These are phyloP conservation scores for Penicillium silybi DNA, from an alignment of 495 filamentous ascomycete genomes.

Conservation along the genomic window DNA sequence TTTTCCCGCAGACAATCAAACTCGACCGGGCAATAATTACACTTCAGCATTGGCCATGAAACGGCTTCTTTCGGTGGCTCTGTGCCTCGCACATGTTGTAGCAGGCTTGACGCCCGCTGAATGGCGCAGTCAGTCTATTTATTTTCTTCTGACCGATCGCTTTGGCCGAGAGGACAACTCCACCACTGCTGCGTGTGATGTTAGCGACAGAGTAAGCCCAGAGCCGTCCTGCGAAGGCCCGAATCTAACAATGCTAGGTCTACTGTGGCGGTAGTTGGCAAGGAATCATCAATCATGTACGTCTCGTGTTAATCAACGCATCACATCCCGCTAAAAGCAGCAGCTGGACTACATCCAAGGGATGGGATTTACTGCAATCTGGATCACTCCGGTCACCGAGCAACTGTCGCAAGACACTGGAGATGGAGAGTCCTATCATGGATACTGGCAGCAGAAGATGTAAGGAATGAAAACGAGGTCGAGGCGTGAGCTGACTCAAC, in stretches of 20 bases:
- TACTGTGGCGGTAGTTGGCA: constrained; percentile 77
- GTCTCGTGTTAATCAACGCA: constrained; percentile 3
- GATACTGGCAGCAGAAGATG: constrained; percentile 73
- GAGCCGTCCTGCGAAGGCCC: too few species aligned
- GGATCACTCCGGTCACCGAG: constrained; percentile 74
- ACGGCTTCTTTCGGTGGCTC: not conserved
- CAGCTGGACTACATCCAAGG: constrained; percentile 55
- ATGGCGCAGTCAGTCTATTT: constrained; percentile 65
- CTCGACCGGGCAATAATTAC: not conserved
- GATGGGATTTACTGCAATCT: constrained; percentile 79
- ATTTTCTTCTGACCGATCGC: constrained; percentile 72
- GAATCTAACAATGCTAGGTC: constrained; percentile 10
- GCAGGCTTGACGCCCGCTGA: constrained; percentile 40
- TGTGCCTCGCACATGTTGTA: constrained; percentile 11
- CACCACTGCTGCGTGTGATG: constrained; percentile 51
- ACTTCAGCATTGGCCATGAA: not conserved
- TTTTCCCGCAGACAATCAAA: not conserved
- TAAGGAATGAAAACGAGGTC: constrained; percentile 20
- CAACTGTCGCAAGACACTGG: constrained; percentile 50
- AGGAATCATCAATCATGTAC: constrained; percentile 65
- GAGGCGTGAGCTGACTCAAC: not conserved
- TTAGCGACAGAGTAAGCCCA: constrained; percentile 30
- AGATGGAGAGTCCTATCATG: constrained; percentile 62
- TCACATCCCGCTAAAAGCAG: not conserved
- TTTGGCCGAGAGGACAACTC: constrained; percentile 66